Evolutionary conservation across 2,329 filamentous ascomycete species (phyloP).

Genomic region (Aureobasidium sp.): DNA sequence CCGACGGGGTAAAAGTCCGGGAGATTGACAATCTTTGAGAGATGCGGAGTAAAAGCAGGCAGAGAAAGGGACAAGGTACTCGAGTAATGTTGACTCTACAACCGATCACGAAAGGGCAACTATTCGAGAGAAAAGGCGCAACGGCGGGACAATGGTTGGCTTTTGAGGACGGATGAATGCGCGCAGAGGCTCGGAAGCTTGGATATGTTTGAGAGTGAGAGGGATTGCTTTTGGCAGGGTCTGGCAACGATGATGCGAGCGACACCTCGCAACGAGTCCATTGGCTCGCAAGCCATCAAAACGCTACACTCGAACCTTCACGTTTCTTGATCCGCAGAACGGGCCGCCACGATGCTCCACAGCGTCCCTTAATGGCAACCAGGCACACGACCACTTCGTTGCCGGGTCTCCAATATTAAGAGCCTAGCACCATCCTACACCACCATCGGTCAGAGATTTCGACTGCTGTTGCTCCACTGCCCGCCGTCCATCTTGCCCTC

Average conservation of each 20-base stretch:
- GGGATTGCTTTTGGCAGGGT: constrained; percentile 4
- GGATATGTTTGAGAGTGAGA: not conserved
- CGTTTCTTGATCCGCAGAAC: not conserved
- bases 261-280: not conserved
- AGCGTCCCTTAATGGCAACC: not conserved
- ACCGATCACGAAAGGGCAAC: not conserved
- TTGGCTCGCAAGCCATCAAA: not conserved
- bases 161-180: constrained; percentile 5
- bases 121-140: not conserved
- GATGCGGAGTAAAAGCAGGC: constrained; percentile 2
- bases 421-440: not conserved
- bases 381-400: not conserved
- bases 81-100: not conserved
- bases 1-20: not conserved
- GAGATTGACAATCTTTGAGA: not conserved
- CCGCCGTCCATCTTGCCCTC: not conserved
- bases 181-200: not conserved
- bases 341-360: not conserved
- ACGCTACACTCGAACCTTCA: not conserved
- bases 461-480: not conserved
- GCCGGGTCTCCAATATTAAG: not conserved
- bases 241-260: not conserved
- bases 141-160: constrained; percentile 7
- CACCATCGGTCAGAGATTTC: not conserved
- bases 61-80: not conserved